These are phyloP conservation scores for Sarocladium strictum DNA, from an alignment of 2,329 filamentous ascomycete species.

Conservation along the genomic window DNA sequence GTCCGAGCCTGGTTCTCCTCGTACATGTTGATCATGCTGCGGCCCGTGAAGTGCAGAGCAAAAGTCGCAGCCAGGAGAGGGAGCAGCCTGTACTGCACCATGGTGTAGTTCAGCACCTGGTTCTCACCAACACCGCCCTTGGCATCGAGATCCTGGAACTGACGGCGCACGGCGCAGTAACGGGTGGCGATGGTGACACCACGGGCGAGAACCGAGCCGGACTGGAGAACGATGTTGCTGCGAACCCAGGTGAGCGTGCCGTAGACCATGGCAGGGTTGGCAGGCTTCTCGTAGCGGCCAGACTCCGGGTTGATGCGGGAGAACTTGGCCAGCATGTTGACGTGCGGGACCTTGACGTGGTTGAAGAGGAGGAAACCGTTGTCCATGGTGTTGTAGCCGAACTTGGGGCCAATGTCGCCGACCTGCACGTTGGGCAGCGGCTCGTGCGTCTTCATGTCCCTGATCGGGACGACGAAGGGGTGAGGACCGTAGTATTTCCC, in stretches of 20 bases:
- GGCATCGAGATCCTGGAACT: conserved; percentile 70
- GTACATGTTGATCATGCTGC: conserved; percentile 69
- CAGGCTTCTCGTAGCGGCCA: conserved; percentile 60
- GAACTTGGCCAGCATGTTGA: conserved; percentile 68
- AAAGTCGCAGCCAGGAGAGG: conserved; percentile 69
- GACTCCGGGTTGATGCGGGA: conserved; percentile 63
- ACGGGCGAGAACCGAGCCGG: conserved; percentile 64
- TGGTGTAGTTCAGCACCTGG: conserved; percentile 74
- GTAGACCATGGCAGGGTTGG: conserved; percentile 63
- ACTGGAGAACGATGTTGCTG: conserved; percentile 42
- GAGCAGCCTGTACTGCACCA: conserved; percentile 69
- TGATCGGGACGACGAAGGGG: conserved; percentile 71
- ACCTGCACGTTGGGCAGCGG: conserved; percentile 65
- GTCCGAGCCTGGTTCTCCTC: conserved; percentile 66
- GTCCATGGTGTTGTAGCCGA: conserved; percentile 76
- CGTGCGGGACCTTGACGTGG: conserved; percentile 64
- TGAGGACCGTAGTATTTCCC: conserved; percentile 69
- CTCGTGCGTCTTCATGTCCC: conserved; percentile 63
- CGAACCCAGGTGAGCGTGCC: conserved; percentile 73
- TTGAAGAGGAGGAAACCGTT: conserved; percentile 77
- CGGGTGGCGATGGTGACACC: conserved; percentile 74
- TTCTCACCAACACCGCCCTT: conserved; percentile 56
- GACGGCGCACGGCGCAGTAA: conserved; percentile 67
- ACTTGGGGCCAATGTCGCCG: conserved; percentile 76
- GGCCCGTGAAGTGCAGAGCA: conserved; percentile 73